Conservation (phyloP, 2,329 filamentous ascomycete genomes). For the Sarocladiaceae sp. region DNA sequence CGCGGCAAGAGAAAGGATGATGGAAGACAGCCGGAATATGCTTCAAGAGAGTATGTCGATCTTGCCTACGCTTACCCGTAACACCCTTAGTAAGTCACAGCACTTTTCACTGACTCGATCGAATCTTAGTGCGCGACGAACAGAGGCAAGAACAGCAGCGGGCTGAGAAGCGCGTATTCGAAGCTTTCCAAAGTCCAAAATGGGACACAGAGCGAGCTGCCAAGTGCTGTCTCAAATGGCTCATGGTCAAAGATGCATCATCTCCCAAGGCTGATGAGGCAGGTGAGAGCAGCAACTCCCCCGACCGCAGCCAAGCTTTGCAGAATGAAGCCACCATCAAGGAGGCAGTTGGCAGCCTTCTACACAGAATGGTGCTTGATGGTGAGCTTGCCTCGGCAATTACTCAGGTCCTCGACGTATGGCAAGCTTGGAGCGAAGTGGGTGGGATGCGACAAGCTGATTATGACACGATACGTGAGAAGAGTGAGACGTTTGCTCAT, state of each 20-base stretch:
- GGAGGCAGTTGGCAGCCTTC: constrained; percentile 38
- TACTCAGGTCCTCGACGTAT: constrained; percentile 42
- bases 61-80: no score
- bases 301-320: constrained; percentile 12
- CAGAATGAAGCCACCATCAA: constrained; percentile 25
- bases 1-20: constrained; percentile 36
- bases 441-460: constrained; percentile 49
- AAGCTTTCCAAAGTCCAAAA: constrained; percentile 49
- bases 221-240: constrained; percentile 39
- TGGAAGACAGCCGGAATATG: constrained; percentile 37
- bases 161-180: constrained; percentile 40
- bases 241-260: constrained; percentile 24
- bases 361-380: constrained; percentile 51
- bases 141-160: constrained; percentile 34
- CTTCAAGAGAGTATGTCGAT: constrained; percentile 40
- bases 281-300: not conserved
- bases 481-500: constrained; percentile 39
- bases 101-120: not conserved
- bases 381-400: constrained; percentile 35
- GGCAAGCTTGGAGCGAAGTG: constrained; percentile 52
- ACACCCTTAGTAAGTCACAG: no score
- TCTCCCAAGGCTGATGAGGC: not conserved
- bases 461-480: constrained; percentile 32
- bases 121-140: constrained; percentile 35
- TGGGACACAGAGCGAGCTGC: constrained; percentile 47